Evolutionary conservation across 2,329 filamentous ascomycete genomes (phyloP), one percentile per base, ranked within the genome.

Genomic region (Alternaria sp.): DNA sequence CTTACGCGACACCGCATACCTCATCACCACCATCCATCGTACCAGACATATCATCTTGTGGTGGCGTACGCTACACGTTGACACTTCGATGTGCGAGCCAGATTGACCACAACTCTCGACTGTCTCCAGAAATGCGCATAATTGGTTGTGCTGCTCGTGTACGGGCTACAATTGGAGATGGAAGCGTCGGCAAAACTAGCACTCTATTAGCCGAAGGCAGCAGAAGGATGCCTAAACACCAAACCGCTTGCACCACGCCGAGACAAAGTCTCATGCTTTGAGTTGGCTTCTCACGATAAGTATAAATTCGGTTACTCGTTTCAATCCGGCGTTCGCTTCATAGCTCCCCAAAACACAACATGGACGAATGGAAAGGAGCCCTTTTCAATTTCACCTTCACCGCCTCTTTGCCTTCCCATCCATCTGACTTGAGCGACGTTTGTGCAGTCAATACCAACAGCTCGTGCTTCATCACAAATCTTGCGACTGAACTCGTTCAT

Each of bases 401-500:
- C 17, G 15, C 21, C 32, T 51, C 49, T 21, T 13, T 51, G 26
- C 49, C 49, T 21, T 51, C 49, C 15, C 49, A 32, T 5, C 49
- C 25, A 30, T 32, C 49, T 12, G 13, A 51, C 32, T 21, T 54
- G 6, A 43, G 32, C 26, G 32, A 43, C 52, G 5, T 25, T n/a
- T 15, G 3, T 36, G 19, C 15, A 19, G 23, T 26, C 32, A 23
- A 21, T 19, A 10, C 13, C 23, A 5, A 25, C n/a, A 17, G 28
- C 26, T 12, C 10, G 30, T 58, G 61, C 36, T 45, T 40, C n/a
- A 58, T 63, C 10, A 57, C 51, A 10, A 36, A 26, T 8, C 45
- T 64, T 25, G 17, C 26, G 15, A 36, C 28, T 17, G 66, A 67
- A 53, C 45, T 68, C 5, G 15, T 61, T 19, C 58, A 56, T 19